These are phyloP conservation scores for Neopestalotiopsis clavispora DNA, from an alignment of 2,329 filamentous ascomycete genomes.

Conservation along the genomic window DNA sequence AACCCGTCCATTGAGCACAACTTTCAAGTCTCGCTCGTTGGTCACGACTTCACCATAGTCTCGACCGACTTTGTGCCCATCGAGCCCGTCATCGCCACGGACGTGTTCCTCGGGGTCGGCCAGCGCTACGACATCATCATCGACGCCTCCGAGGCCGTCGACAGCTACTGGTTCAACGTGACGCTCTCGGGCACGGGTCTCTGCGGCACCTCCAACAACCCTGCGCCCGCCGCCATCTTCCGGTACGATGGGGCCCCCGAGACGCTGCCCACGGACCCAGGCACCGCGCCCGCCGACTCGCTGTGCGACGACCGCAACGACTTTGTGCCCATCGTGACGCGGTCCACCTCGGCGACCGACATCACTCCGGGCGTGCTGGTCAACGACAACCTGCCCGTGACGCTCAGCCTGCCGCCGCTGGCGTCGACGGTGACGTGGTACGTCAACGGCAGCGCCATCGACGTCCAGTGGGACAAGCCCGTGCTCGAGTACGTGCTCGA, in stretches of 20 bases:
- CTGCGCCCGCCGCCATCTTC: constrained; percentile 43
- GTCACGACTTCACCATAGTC: constrained; percentile 55
- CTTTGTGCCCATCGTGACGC: constrained; percentile 30
- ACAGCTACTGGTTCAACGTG: constrained; percentile 49
- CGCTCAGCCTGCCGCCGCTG: constrained; percentile 18
- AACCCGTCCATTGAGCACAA: constrained; percentile 55
- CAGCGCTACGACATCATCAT: constrained; percentile 54
- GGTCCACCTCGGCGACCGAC: constrained; percentile 29
- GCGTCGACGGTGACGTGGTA: constrained; percentile 33
- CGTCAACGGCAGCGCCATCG: constrained; percentile 39
- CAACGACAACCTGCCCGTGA: constrained; percentile 29
- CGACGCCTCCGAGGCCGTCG: constrained; percentile 39
- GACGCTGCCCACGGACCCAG: constrained; percentile 34
- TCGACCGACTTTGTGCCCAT: constrained; percentile 57
- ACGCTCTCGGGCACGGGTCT: constrained; percentile 29
- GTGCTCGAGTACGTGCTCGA: constrained; percentile 41
- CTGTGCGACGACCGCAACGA: constrained; percentile 27
- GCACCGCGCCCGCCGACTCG: constrained; percentile 25
- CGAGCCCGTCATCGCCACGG: constrained; percentile 50
- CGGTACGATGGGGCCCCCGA: constrained; percentile 39
- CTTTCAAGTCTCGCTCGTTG: constrained; percentile 53
- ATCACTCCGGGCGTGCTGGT: constrained; percentile 32
- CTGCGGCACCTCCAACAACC: constrained; percentile 38
- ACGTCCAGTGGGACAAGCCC: constrained; percentile 46
- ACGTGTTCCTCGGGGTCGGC: constrained; percentile 56